These are phyloP conservation scores for Zasmidium angulare DNA, from an alignment of 2,329 filamentous ascomycete genomes.

Conservation along the genomic window DNA sequence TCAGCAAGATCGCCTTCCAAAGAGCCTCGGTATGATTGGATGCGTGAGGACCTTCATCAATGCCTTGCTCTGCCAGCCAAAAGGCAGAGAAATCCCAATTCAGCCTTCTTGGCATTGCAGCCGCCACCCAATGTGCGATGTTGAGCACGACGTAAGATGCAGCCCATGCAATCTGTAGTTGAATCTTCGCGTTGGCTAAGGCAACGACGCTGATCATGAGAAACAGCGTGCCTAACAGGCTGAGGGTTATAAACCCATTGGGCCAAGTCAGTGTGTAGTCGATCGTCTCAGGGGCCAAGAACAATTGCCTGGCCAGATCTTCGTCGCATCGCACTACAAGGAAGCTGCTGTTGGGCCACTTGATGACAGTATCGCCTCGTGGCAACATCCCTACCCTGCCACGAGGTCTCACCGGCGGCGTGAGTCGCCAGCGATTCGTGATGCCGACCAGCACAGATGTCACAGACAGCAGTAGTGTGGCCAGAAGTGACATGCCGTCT, in stretches of 20 bases:
- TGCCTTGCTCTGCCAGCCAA: conserved; percentile 38
- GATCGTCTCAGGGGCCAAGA: conserved; percentile 53
- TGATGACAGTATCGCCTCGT: conserved; percentile 47
- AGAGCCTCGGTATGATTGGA: conserved; percentile 49
- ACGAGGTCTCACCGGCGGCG: conserved; percentile 40
- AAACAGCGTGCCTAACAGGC: conserved; percentile 51
- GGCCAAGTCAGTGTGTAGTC: conserved; percentile 45
- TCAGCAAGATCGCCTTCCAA: conserved; percentile 50
- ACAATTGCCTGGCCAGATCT: conserved; percentile 51
- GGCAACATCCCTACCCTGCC: conserved; percentile 33
- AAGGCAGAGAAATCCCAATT: conserved; percentile 52
- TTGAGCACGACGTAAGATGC: conserved; percentile 52
- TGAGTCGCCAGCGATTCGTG: conserved; percentile 51
- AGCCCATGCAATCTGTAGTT: conserved; percentile 51
- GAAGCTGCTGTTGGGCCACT: conserved; percentile 53
- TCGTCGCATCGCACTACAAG: conserved; percentile 51
- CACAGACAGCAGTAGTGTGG: conserved; percentile 48
- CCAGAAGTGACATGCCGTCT: conserved; percentile 53
- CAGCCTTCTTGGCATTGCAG: conserved; percentile 46
- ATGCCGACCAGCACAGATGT: conserved; percentile 51
- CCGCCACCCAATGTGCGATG: conserved; percentile 52
- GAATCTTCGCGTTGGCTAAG: conserved; percentile 50
- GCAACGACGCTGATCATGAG: conserved; percentile 55
- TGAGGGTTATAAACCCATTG: conserved; percentile 46
- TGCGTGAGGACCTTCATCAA: conserved; percentile 34